Percentiles rank a stretch among this genome's conserved stretches.
These are phyloP conservation scores for Sclerotinia borealis DNA, from an alignment of 2,329 filamentous ascomycete species.

Conservation along the genomic window DNA sequence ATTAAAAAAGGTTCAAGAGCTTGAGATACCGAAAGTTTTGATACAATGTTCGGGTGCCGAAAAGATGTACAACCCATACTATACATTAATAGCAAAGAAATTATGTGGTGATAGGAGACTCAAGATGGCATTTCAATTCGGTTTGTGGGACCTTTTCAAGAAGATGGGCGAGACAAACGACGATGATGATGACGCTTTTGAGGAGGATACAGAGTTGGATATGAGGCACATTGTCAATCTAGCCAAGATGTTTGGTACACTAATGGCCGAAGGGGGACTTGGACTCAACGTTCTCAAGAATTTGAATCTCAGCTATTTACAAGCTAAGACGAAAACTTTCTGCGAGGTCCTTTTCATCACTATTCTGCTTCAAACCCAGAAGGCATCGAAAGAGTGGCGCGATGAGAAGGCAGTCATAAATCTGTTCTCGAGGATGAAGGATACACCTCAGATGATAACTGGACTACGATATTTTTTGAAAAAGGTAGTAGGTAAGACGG, in stretches of 20 bases:
- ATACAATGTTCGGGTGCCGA: conserved; percentile 83
- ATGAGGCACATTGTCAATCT: conserved; percentile 60
- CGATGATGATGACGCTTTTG: conserved; percentile 57
- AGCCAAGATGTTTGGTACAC: conserved; percentile 57
- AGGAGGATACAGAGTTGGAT: conserved; percentile 44
- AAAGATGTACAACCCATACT: conserved; percentile 84
- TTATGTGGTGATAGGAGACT: conserved; percentile 71
- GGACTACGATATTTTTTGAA: conserved; percentile 76
- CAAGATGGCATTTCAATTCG: conserved; percentile 79
- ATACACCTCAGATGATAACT: conserved; percentile 61
- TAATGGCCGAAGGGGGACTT: conserved; percentile 55
- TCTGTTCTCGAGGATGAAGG: conserved; percentile 59
- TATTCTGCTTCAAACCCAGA: conserved; percentile 62
- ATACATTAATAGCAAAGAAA: conserved; percentile 74
- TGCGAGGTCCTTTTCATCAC: conserved; percentile 75
- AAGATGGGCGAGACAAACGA: conserved; percentile 68
- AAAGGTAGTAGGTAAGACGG: conserved; percentile 64
- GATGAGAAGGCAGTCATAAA: conserved; percentile 56
- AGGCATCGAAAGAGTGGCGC: conserved; percentile 39
- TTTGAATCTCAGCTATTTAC: conserved; percentile 73
- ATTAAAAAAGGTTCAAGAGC: conserved; percentile 78
- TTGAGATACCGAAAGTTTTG: conserved; percentile 81
- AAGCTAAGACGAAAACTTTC: conserved; percentile 70
- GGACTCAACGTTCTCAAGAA: conserved; percentile 57
- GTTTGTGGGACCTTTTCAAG: conserved; percentile 80